phyloP scores from a whole-genome alignment of 148 eudicot genomes.

The Rhododendron ferrugineum region DNA sequence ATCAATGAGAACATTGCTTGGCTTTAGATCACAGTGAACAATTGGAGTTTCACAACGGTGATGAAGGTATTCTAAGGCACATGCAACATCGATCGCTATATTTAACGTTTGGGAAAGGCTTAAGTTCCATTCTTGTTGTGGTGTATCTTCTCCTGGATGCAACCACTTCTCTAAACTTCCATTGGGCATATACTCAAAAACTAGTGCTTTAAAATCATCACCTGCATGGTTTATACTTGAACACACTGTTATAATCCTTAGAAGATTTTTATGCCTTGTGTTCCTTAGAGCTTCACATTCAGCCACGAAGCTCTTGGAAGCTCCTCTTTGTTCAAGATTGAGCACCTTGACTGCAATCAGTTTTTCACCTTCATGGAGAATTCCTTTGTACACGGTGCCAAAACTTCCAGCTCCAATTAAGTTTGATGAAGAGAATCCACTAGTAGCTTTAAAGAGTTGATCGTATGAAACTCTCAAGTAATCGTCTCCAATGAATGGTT shows the following conservation, averaged over 20 bases:
- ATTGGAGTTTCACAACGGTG: background rate
- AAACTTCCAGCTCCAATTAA: background rate
- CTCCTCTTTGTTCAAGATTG: background rate
- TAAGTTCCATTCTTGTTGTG: background rate
- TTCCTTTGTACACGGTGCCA: background rate
- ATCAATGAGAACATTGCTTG: too few relatives aligned
- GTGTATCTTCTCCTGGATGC: background rate
- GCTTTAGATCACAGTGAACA: too few relatives aligned
- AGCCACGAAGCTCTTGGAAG: background rate
- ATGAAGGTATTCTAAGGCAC: background rate
- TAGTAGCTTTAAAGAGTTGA: background rate
- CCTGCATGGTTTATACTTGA: too few relatives aligned
- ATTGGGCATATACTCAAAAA: too few relatives aligned
- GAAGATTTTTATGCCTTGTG: background rate
- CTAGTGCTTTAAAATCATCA: too few relatives aligned
- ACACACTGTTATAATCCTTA: background rate
- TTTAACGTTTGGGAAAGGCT: background rate
- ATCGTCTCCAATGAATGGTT: background rate
- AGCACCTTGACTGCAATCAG: background rate
- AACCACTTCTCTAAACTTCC: too few relatives aligned
- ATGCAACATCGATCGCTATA: background rate
- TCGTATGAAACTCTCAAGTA: background rate
- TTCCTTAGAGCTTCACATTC: constrained; percentile 7
- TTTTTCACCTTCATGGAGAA: background rate
- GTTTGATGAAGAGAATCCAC: background rate